Percentiles rank a stretch among this genome's conserved stretches.
phyloP scores from a whole-genome alignment of 2,329 filamentous ascomycete species.

The Fusarium xylarioides region DNA sequence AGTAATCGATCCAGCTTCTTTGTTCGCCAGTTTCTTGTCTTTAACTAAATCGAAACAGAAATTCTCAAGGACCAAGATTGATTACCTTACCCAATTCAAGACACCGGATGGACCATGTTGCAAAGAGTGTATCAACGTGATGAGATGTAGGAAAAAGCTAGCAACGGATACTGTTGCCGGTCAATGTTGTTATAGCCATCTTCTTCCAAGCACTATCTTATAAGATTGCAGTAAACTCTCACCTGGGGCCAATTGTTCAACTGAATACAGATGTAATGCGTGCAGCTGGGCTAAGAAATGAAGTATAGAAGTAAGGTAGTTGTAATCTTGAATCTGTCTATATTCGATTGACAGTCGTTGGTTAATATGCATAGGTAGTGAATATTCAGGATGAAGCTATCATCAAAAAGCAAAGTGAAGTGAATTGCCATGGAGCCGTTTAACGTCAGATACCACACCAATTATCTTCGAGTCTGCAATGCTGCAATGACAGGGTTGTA shows the following conservation, averaged over 20 bases:
- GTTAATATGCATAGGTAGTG: neutral
- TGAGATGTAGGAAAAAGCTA: neutral
- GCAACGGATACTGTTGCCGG: neutral
- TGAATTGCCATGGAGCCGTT: neutral
- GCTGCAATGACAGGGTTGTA: conserved; percentile 32
- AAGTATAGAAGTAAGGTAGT: neutral
- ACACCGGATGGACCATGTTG: neutral
- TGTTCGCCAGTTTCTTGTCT: neutral
- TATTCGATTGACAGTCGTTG: neutral
- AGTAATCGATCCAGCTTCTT: neutral
- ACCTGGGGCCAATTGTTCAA: neutral
- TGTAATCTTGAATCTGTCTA: neutral
- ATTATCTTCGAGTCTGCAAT: neutral
- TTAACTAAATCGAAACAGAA: neutral
- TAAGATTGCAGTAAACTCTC: neutral
- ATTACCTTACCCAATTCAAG: neutral
- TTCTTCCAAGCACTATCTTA: neutral
- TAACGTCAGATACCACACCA: neutral
- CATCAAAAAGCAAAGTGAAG: neutral
- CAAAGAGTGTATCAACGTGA: neutral
- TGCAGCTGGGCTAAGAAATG: neutral
- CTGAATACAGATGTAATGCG: neutral
- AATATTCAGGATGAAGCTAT: neutral
- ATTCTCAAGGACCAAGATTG: neutral
- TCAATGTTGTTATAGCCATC: neutral